Evolutionary conservation across 176 grass and related monocot genomes (phyloP).

Genomic region (Eragrostis curvula): DNA sequence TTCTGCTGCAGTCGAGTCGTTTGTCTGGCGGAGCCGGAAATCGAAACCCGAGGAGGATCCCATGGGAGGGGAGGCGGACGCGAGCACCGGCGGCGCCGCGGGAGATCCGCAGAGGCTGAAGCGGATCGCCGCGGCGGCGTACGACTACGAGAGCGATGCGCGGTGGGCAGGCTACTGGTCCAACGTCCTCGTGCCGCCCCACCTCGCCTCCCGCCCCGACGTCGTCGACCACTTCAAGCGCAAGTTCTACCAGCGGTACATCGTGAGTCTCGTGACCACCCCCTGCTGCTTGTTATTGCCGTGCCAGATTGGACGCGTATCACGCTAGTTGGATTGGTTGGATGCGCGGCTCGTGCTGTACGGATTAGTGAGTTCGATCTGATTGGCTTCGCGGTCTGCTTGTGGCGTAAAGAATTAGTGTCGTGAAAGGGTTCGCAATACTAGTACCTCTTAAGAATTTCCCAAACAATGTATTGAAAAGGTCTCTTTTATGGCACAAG

Average conservation of each 20-base stretch:
- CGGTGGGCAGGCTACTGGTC: constrained; percentile 97
- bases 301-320: not conserved
- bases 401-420: not conserved
- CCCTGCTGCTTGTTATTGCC: not conserved
- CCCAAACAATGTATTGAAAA: not conserved
- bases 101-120: constrained; percentile 76
- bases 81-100: constrained; percentile 39
- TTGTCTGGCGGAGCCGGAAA: not conserved
- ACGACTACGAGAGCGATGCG: constrained; percentile 91
- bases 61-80: constrained; percentile 55
- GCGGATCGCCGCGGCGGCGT: constrained; percentile 74
- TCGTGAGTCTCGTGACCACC: constrained; percentile 43
- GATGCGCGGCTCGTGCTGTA: not conserved
- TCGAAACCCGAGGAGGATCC: not conserved
- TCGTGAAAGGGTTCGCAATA: not conserved
- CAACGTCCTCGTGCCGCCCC: constrained; percentile 78
- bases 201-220: constrained; percentile 77
- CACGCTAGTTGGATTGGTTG: not conserved
- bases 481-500: constrained; percentile 15
- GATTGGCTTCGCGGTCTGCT: not conserved
- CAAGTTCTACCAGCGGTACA: constrained; percentile 93
- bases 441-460: constrained; percentile 12
- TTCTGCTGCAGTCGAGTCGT: constrained; percentile 9
- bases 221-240: constrained; percentile 92
- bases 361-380: constrained; percentile 18